Base-by-base conservation (phyloP, 2,329 filamentous ascomycete species). In the Amauroascus niger region DNA sequence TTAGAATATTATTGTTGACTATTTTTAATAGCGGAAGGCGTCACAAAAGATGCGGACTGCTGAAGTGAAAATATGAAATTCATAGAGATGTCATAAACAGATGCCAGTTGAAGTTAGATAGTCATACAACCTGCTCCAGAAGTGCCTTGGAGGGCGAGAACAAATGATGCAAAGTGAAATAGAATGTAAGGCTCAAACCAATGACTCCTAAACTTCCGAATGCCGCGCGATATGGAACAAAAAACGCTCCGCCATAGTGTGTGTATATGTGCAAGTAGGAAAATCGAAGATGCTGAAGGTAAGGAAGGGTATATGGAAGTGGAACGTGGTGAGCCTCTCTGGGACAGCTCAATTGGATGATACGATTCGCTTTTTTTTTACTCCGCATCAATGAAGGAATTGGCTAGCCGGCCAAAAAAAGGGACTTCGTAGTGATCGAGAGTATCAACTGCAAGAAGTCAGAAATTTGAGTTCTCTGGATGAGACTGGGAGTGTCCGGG, bases 301-400 rank as follows among this genome's bases (percentile, higher is more conserved):
- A 11, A 32, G 11, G 28, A 49, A 18, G 33, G 46, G 28, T 20
- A 46, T 49, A 49, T 39, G 26, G 35, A 24, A 14, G 32, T 39
- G 26, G 35, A 24, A 14, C 24, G n/a, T 6, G 16, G n/a, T 33
- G 8, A 22, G 44, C 26, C 45, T 35, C 30, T 30, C 43, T 46
- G 43, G 43, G 43, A 26, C 9, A 13, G 14, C 4, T 39, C 5
- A 32, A 46, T 35, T 1, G n/a, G 11, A 18, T 6, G 5, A 32
- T 22, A 7, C n/a, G 11, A 39, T 16, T 16, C 35, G 14, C 8
- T 26, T 39, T 70, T 64, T 9, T 26, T 39, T 70, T 64, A 85
- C 68, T 96, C 93, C 65, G 95, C 87, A 64, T 96, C 91, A 54
- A 97, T 78, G 65, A 96, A 91, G 24, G 86, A 86, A 70, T 85